Evolutionary conservation across 495 filamentous ascomycete genomes (phyloP), one percentile per base, ranked within the genome.

Genomic region (Parmelia sp.): DNA sequence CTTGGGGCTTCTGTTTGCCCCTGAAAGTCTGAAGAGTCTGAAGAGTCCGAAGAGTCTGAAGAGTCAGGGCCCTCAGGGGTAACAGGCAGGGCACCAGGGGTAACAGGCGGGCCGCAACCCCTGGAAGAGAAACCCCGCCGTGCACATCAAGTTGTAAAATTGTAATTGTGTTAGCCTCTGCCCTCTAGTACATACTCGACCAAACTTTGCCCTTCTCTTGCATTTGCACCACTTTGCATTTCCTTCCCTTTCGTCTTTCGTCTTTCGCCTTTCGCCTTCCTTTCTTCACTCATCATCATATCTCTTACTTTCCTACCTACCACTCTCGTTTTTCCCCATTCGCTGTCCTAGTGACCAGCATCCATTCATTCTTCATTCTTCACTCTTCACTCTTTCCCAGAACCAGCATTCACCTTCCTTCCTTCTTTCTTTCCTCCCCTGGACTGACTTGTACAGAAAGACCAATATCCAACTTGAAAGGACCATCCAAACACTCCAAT

Each of bases 311-410:
- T 21, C 40, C 21, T 44, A 21, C 17, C 3, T 21, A 5, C 2
- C 14, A 4, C 14, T 4, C 17, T 44, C 4, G 4, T 58, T 57
- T 58, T 65, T 63, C 47, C n/a, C 25, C 61, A 59, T 39, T 40
- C 42, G 59, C 64, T 60, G 53, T 68, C 58, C 66, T 65, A 68
- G 58, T 36, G 63, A 68, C 53, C 40, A 68, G 59, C 66, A 68
- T 61, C 45, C 66, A 62, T 57, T 68, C 66, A 45, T 65, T 68
- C 62, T 53, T 63, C 47, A 25, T n/a, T n/a, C n/a, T n/a, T n/a
- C n/a, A n/a, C n/a, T n/a, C n/a, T n/a, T n/a, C n/a, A n/a, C n/a
- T n/a, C n/a, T n/a, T n/a, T n/a, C n/a, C n/a, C n/a, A 57, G 17
- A 53, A 31, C 55, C 42, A 42, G 62, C 62, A 57, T 58, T 27